Evolutionary conservation across 257 asterid species (phyloP).

Genomic region (Nyctanthes arbortristis): DNA sequence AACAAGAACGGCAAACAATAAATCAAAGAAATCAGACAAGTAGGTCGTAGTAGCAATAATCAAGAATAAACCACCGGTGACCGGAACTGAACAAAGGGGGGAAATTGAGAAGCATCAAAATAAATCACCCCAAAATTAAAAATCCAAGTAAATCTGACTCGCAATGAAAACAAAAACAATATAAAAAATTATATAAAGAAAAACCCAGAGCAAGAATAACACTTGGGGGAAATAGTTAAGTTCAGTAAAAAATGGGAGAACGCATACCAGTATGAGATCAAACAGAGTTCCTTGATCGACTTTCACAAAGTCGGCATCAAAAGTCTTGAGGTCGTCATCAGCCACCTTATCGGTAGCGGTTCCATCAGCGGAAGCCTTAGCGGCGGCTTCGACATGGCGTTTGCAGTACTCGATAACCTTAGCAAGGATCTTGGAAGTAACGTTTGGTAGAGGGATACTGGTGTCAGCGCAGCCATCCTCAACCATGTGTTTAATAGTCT

Average conservation of each 20-base stretch:
- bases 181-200: background rate
- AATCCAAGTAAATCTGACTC: background rate
- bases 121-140: background rate
- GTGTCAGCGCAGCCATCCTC: conserved; percentile 46
- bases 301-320: conserved; percentile 55
- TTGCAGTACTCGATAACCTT: conserved; percentile 53
- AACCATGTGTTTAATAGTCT: conserved; percentile 46
- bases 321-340: conserved; percentile 43
- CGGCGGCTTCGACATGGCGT: conserved; percentile 31
- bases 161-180: background rate
- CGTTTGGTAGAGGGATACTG: conserved; percentile 41
- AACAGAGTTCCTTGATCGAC: conserved; percentile 61
- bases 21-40: background rate
- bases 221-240: background rate
- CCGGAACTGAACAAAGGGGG: background rate
- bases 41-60: background rate
- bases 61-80: background rate
- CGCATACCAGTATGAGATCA: conserved; percentile 55
- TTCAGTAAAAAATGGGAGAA: background rate
- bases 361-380: conserved; percentile 23
- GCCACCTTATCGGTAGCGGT: conserved; percentile 25
- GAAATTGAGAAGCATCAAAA: background rate
- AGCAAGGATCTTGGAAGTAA: conserved; percentile 35
- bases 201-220: background rate
- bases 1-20: background rate